Base-by-base conservation (phyloP, 371 early-diverging fungal species). In the Homolaphlyctis polyrhiza region DNA sequence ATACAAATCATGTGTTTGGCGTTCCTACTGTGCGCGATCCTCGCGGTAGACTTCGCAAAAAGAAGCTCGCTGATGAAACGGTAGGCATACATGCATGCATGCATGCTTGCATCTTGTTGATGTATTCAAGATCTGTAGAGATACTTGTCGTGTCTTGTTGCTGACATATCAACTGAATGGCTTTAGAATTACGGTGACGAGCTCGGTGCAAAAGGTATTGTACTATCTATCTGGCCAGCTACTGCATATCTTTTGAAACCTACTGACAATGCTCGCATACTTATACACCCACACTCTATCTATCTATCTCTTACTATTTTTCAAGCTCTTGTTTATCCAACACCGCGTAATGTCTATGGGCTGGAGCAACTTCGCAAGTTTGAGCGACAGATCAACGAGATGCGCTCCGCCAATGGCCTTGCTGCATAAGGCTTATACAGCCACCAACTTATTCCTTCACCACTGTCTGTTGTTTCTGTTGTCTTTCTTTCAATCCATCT, bases 101-200 rank as follows among this genome's bases (percentile, higher is more conserved):
- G 43, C 8, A 8, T 39, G 43, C 8, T 21, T 39, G 13, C 8
- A 8, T 39, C n/a, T 1, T n/a, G n/a, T n/a, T n/a, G n/a, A n/a
- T n/a, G n/a, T n/a, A n/a, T n/a, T n/a, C n/a, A n/a, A n/a, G n/a
- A n/a, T n/a, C n/a, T n/a, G n/a, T n/a, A n/a, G n/a, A n/a, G n/a
- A n/a, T n/a, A n/a, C n/a, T n/a, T n/a, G n/a, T n/a, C n/a, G n/a
- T n/a, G n/a, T n/a, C n/a, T n/a, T n/a, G n/a, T n/a, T n/a, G n/a
- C n/a, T n/a, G n/a, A n/a, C n/a, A n/a, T n/a, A n/a, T n/a, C n/a
- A n/a, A n/a, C n/a, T n/a, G n/a, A n/a, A n/a, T n/a, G n/a, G n/a
- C n/a, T n/a, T n/a, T 43, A 69, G 62, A 74, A 70, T 43, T 74
- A 74, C 45, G 71, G 74, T 29, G 74, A 74, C 43, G 66, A 74